Percentiles rank a stretch among this genome's conserved stretches.
These are phyloP conservation scores for Ajuga chamaepitys DNA, from an alignment of 257 asterid genomes.

Conservation along the genomic window DNA sequence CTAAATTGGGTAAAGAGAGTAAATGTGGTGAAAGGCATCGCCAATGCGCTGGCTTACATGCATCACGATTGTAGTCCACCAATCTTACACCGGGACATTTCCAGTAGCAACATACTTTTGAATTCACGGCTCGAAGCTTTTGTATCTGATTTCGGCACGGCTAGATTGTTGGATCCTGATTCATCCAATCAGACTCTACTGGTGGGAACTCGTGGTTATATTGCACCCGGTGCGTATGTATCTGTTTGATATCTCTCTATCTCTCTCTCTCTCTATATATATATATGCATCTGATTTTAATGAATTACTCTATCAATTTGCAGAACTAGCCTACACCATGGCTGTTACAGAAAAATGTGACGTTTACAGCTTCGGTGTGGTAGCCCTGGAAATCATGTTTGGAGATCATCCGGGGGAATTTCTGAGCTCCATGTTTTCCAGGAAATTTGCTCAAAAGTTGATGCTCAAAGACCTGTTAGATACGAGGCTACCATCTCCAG, in stretches of 20 bases:
- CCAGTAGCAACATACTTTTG: slow-evolving; percentile 18
- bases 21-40: too few species aligned
- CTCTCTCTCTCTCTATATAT: too few species aligned
- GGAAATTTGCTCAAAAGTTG: neutral
- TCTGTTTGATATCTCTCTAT: too few species aligned
- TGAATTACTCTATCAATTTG: too few species aligned
- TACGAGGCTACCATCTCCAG: neutral
- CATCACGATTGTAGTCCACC: slow-evolving; percentile 19
- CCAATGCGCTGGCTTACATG: slow-evolving; percentile 10
- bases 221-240: slow-evolving; percentile 25
- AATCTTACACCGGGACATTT: slow-evolving; percentile 18
- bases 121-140: slow-evolving; percentile 13
- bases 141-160: slow-evolving; percentile 17
- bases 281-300: too few species aligned
- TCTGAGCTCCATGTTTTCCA: neutral
- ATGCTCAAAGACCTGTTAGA: neutral
- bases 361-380: slow-evolving; percentile 24
- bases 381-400: slow-evolving; percentile 16
- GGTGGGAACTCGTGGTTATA: slow-evolving; percentile 20
- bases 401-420: slow-evolving; percentile 22
- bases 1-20: slow-evolving; percentile 13
- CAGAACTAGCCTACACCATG: too few species aligned
- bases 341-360: slow-evolving; percentile 23
- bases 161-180: too few species aligned
- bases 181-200: slow-evolving; percentile 7